Conservation (phyloP, 805 yeast species). For the Kregervanrija delftensis region DNA sequence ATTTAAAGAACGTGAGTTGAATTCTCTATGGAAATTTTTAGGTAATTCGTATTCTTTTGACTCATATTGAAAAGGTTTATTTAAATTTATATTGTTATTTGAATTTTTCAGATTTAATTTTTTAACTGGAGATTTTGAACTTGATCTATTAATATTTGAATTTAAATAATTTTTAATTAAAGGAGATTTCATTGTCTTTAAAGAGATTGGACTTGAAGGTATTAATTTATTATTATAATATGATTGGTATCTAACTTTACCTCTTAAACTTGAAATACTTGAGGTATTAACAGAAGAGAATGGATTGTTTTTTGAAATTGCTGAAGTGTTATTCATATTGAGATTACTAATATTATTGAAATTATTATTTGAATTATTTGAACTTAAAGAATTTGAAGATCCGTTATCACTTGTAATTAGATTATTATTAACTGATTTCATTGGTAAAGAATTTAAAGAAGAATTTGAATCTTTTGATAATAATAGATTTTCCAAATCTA, state of each 20-base stretch:
- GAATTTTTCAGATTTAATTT: conserved; percentile 7
- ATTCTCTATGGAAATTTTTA: conserved; percentile 16
- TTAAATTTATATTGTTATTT: conserved; percentile 4
- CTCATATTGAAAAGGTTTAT: conserved; percentile 28
- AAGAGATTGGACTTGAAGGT: conserved; percentile 13
- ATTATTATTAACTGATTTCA: conserved; percentile 12
- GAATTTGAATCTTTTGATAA: conserved; percentile 12
- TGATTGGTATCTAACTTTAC: conserved; percentile 28
- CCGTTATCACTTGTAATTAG: conserved; percentile 16
- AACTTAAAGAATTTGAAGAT: conserved; percentile 22
- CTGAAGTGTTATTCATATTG: background rate
- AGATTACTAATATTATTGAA: conserved; percentile 15
- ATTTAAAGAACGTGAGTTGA: background rate
- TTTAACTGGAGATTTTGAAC: conserved; percentile 23
- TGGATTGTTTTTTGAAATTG: conserved; percentile 9
- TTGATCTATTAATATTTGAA: conserved; percentile 5
- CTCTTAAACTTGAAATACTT: conserved; percentile 20
- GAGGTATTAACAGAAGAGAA: conserved; percentile 11
- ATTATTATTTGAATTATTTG: conserved; percentile 12
- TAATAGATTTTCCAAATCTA: conserved; percentile 17
- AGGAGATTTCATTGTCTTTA: conserved; percentile 5
- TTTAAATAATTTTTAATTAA: conserved; percentile 1
- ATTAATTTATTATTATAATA: conserved; percentile 22
- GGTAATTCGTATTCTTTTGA: conserved; percentile 27
- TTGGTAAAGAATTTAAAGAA: conserved; percentile 23